Percentiles rank a stretch among this genome's conserved stretches.
phyloP scores from a whole-genome alignment of 176 grass and related monocot species.

The Typha latifolia region DNA sequence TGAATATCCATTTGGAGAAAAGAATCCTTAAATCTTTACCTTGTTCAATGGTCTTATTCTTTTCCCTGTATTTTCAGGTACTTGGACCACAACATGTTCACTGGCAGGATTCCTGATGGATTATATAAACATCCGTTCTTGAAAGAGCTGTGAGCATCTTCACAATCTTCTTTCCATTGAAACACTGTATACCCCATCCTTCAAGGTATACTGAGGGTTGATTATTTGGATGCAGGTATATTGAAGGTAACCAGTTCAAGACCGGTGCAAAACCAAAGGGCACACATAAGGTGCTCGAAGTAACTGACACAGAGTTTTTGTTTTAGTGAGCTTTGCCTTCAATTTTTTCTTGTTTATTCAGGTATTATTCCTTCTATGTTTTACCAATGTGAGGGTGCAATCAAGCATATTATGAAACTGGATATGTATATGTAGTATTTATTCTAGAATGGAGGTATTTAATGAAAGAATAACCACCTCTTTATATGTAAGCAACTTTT shows the following conservation, averaged over 20 bases:
- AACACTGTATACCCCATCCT: background rate
- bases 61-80: constrained; percentile 38
- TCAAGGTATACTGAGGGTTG: background rate
- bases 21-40: background rate
- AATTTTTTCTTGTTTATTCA: background rate
- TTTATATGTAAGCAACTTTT: too few relatives aligned
- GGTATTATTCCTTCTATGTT: background rate
- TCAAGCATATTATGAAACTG: too few relatives aligned
- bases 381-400: too few relatives aligned
- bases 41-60: constrained; percentile 3
- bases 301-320: constrained; percentile 68
- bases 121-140: constrained; percentile 88
- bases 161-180: constrained; percentile 5
- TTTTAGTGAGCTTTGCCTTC: constrained; percentile 26
- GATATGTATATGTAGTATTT: too few relatives aligned
- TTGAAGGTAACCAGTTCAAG: constrained; percentile 92
- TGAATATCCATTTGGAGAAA: background rate
- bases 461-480: too few relatives aligned
- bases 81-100: constrained; percentile 91
- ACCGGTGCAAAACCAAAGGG: constrained; percentile 76
- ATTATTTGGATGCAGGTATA: constrained; percentile 44
- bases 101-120: constrained; percentile 84
- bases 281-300: constrained; percentile 77
- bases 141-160: constrained; percentile 79
- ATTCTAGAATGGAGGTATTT: too few relatives aligned